Percentiles rank a stretch among this genome's conserved stretches.
Evolutionary conservation across 495 filamentous ascomycete species (phyloP).

Genomic region (Hyaloscypha bicolor): DNA sequence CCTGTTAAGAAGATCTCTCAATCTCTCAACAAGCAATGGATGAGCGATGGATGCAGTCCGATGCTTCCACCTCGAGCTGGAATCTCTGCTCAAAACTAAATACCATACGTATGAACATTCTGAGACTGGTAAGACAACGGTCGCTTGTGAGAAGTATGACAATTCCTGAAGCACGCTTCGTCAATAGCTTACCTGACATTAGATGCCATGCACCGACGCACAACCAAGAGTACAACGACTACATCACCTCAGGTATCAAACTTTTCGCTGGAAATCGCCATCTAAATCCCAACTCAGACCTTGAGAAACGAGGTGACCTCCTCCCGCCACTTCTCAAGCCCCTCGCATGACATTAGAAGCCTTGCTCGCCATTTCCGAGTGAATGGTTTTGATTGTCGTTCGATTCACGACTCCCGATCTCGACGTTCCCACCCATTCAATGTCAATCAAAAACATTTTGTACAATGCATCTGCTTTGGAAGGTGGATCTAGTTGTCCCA

Average conservation of each 20-base stretch:
- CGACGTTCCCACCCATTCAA: no score
- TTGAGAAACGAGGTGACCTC: background rate
- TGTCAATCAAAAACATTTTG: no score
- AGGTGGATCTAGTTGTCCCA: no score
- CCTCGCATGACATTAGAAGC: slow-evolving; percentile 2
- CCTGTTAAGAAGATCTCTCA: slow-evolving; percentile 23
- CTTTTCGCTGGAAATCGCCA: slow-evolving; percentile 20
- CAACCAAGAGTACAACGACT: slow-evolving; percentile 56
- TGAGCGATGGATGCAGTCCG: slow-evolving; percentile 55
- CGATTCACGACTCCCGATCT: no score
- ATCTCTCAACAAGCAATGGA: slow-evolving; percentile 45
- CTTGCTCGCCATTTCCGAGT: slow-evolving; percentile 11
- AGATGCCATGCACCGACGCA: slow-evolving; percentile 55
- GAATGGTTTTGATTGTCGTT: background rate
- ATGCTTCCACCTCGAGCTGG: slow-evolving; percentile 54
- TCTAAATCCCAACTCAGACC: background rate
- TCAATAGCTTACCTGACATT: background rate
- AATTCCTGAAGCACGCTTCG: background rate
- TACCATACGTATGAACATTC: slow-evolving; percentile 59
- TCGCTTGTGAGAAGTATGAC: slow-evolving; percentile 39
- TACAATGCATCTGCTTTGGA: no score
- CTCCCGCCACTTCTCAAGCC: background rate
- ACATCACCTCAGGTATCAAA: slow-evolving; percentile 59
- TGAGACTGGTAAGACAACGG: slow-evolving; percentile 23
- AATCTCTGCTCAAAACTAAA: slow-evolving; percentile 57